Evolutionary conservation across 2,329 filamentous ascomycete genomes (phyloP).

Genomic region (Hypoxylon sp.): DNA sequence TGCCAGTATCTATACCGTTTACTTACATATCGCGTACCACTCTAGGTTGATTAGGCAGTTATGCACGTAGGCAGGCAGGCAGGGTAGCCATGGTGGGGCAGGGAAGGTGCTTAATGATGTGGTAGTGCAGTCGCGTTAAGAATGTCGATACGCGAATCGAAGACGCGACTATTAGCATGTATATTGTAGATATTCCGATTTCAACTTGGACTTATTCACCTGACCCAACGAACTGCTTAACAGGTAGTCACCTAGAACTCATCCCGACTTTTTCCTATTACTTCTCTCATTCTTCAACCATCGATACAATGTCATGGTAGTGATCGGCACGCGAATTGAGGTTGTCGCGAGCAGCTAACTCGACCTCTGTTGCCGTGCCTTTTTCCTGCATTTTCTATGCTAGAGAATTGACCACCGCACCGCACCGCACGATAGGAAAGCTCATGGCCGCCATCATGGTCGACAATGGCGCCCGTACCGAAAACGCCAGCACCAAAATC

Average conservation of each 20-base stretch:
- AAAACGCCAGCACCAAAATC: conserved; percentile 53
- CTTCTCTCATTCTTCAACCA: too few species aligned
- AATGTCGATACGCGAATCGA: conserved; percentile 28
- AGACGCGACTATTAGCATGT: conserved; percentile 37
- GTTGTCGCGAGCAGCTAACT: neutral
- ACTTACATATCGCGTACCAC: too few species aligned
- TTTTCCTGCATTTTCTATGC: neutral
- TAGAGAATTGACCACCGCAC: neutral
- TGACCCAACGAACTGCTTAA: too few species aligned
- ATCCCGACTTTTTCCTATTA: too few species aligned
- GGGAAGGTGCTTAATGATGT: conserved; percentile 10
- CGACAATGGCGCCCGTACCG: conserved; percentile 47
- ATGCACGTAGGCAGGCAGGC: too few species aligned
- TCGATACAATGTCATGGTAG: too few species aligned
- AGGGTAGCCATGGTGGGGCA: conserved; percentile 5
- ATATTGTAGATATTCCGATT: neutral
- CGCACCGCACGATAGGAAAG: neutral
- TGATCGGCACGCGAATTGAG: too few species aligned
- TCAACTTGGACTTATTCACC: too few species aligned
- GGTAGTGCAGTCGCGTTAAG: conserved; percentile 34
- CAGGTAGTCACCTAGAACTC: too few species aligned
- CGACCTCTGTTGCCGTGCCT: neutral
- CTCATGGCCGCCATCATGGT: conserved; percentile 55
- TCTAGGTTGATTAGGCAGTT: too few species aligned
- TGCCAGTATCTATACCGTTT: too few species aligned